phyloP scores from a whole-genome alignment of 2,329 filamentous ascomycete species.

The Orbilia oligospora region DNA sequence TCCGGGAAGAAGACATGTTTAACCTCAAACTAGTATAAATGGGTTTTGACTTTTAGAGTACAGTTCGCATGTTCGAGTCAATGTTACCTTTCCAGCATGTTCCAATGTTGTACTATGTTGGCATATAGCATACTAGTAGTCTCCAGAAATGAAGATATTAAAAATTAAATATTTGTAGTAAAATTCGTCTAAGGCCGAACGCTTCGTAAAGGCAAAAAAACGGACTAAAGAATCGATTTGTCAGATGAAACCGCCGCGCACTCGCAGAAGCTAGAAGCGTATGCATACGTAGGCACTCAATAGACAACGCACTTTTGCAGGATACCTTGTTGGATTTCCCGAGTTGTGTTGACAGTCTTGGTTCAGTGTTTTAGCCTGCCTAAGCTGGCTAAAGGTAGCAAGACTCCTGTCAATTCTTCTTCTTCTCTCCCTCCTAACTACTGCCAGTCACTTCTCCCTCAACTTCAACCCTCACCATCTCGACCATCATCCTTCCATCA shows the following conservation, averaged over 20 bases:
- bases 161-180: background rate
- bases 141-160: background rate
- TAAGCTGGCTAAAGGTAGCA: slow-evolving; percentile 38
- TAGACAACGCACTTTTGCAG: slow-evolving; percentile 21
- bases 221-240: background rate
- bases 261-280: no score
- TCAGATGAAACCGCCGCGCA: background rate
- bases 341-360: slow-evolving; percentile 50
- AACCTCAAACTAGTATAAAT: background rate
- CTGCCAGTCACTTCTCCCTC: slow-evolving; percentile 25
- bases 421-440: slow-evolving; percentile 19
- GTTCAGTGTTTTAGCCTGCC: slow-evolving; percentile 35
- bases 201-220: background rate
- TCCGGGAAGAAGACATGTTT: no score
- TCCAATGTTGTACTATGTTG: background rate
- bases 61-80: background rate
- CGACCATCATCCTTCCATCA: slow-evolving; percentile 21
- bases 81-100: background rate
- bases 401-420: slow-evolving; percentile 40
- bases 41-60: background rate
- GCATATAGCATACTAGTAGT: background rate
- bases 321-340: slow-evolving; percentile 45
- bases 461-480: slow-evolving; percentile 28
- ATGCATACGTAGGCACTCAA: slow-evolving; percentile 17
- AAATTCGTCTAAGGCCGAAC: no score